Base-by-base conservation (phyloP, 306 rosid genomes). In the Medicago arabica region DNA sequence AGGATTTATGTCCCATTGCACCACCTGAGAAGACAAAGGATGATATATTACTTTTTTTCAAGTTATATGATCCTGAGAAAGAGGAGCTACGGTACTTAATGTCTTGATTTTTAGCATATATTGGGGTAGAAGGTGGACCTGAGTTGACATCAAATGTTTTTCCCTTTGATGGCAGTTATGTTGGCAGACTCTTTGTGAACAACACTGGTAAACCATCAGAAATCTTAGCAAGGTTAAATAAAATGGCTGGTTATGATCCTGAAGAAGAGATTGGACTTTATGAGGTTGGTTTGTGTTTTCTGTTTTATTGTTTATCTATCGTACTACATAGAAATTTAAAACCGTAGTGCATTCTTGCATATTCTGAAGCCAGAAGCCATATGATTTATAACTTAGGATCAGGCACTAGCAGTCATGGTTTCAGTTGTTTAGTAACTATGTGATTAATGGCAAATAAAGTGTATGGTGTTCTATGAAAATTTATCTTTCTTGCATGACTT, bases 241-340 rank as follows among this genome's bases (percentile, higher is more conserved):
- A 92, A 84, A 75, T 96, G 97, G 97, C 96, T 78, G 91, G 96
- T 63, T 90, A 88, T 83, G 83, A 83, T 70, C 92, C 91, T 53
- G 97, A 90, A 18, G 97, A 92, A 78, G 97, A 92, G 77, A 96
- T 96, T 62, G 90, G 87, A 64, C 98, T 96, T 54, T 96, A 83
- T 75, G 98, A 96, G 99, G 99, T 96, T 74, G 46, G 88, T 86
- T 71, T 71, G 41, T 51, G 6, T 10, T 67, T 19, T 75, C 69
- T 63, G 10, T 7, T 51, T 71, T 67, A 23, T 19, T 41, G 9
- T 72, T 59, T 19, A 36, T 40, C 51, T 41, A 62, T 31, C 53
- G 47, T 75, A 49, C 8, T 60, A 38, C 25, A 19, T 80, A 39
- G 46, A 41, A 61, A 4, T 49, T 17, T 36, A 15, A 13, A 60